A percentile compares a stretch with the other conserved stretches of the same genome.
Evolutionary conservation across 2,329 filamentous ascomycete genomes (phyloP).

Genomic region (Colletotrichum nymphaeae): DNA sequence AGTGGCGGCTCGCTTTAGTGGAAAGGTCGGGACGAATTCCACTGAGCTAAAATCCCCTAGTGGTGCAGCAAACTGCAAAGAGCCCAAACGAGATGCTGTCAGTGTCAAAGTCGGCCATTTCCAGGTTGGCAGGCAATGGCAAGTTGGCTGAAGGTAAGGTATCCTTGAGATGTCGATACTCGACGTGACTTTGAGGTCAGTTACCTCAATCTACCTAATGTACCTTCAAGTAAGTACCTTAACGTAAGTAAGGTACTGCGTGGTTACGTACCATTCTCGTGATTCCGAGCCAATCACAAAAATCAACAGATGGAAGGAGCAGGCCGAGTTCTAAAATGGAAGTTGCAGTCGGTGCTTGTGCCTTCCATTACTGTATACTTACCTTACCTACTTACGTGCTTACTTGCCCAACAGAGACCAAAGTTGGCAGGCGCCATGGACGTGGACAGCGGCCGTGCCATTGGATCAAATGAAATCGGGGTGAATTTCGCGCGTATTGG

Average conservation of each 20-base stretch:
- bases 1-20: slow-evolving; percentile 15
- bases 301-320: background rate
- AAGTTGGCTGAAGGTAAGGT: background rate
- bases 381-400: no score
- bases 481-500: background rate
- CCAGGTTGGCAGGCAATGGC: background rate
- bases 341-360: background rate
- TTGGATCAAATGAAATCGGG: background rate
- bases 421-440: background rate
- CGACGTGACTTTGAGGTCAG: no score
- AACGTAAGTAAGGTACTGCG: no score
- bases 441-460: background rate
- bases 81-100: slow-evolving; percentile 24
- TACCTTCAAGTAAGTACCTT: no score
- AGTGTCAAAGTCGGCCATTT: slow-evolving; percentile 12
- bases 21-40: slow-evolving; percentile 22
- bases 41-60: slow-evolving; percentile 27
- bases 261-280: background rate
- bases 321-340: background rate
- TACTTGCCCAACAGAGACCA: background rate
- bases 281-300: background rate
- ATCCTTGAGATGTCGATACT: background rate
- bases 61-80: slow-evolving; percentile 9
- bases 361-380: background rate
- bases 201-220: no score